Base-by-base conservation (phyloP, 805 yeast species). In the Clavispora carvajalis region DNA sequence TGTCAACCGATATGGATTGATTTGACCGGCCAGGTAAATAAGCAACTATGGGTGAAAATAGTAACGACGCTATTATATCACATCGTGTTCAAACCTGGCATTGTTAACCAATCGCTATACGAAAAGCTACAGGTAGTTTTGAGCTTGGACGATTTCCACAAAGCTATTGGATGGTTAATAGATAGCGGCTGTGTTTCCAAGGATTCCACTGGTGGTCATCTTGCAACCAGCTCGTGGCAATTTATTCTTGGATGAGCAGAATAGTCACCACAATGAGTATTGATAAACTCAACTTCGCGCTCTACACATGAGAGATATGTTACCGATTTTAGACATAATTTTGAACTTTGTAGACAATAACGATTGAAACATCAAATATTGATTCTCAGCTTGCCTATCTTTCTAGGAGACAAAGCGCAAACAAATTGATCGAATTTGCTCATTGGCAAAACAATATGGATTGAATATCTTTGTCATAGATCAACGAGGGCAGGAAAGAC, bases 1-100 rank as follows among this genome's bases (percentile, higher is more conserved):
- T 81, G 86, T 44, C 75, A 84, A 2, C 74, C 75, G 29, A 57
- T 83, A 7, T 88, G 96, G 96, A 67, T 85, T 10, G 84, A 82
- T 49, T 58, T 82, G 26, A 58, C 65, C 23, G 91, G 95, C 1
- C 58, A 69, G 21, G 69, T 89, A 33, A 80, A 83, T 45, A 60
- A 57, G 19, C 52, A 54, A 0, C 59, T 87, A 6, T 90, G 96
- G 95, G 60, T 61, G 11, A 72, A 69, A 37, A 58, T 82, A 1
- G 57, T 82, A 0, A 62, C 71, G 17, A 65, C 77, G 9, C 48
- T 83, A 6, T 41, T 67, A 8, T 57, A 60, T 45, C 58, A 60
- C 33, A 46, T 68, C 15, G 57, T 59, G 21, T 60, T 57, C 43
- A 53, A 67, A 41, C 74, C 74, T 2, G 73, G 74, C 0, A 50